Conservation (phyloP, 1,284 basidiomycete genomes). For the Hymenochaete sp. region DNA sequence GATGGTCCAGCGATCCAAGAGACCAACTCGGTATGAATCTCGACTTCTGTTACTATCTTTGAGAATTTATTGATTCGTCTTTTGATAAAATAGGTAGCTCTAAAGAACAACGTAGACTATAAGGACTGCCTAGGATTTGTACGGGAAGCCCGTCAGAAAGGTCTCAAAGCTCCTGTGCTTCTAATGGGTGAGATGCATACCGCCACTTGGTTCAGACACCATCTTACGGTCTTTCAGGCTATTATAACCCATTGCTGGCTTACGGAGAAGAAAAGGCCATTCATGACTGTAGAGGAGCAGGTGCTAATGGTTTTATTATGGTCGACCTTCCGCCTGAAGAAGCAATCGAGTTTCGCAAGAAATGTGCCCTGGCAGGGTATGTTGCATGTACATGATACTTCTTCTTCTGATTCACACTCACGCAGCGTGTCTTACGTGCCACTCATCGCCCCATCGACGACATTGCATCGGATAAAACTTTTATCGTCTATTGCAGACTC, state of each 20-base stretch:
- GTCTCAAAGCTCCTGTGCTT: constrained; percentile 80
- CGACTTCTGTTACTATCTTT: background rate
- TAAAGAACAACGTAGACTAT: constrained; percentile 76
- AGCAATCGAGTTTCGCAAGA: constrained; percentile 81
- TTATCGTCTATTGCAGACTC: constrained; percentile 89
- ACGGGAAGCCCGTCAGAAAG: constrained; percentile 69
- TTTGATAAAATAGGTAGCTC: constrained; percentile 73
- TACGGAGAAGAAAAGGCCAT: constrained; percentile 95
- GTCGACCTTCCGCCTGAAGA: constrained; percentile 98
- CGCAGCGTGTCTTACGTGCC: constrained; percentile 91
- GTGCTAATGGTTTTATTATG: constrained; percentile 96
- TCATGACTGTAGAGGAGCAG: constrained; percentile 77
- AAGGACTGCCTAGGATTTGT: constrained; percentile 68
- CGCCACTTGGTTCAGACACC: background rate
- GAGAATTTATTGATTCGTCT: constrained; percentile 6
- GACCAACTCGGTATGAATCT: constrained; percentile 68
- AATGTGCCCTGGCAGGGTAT: constrained; percentile 75
- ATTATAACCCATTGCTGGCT: constrained; percentile 93
- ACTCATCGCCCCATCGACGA: constrained; percentile 91
- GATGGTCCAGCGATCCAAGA: constrained; percentile 91
- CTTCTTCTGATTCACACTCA: background rate
- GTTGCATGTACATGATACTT: constrained; percentile 25
- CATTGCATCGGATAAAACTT: constrained; percentile 81
- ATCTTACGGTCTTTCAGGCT: constrained; percentile 47
- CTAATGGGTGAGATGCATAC: constrained; percentile 74